These are phyloP conservation scores for Jaltomata sinuosa DNA, from an alignment of 257 asterid species.

Conservation along the genomic window DNA sequence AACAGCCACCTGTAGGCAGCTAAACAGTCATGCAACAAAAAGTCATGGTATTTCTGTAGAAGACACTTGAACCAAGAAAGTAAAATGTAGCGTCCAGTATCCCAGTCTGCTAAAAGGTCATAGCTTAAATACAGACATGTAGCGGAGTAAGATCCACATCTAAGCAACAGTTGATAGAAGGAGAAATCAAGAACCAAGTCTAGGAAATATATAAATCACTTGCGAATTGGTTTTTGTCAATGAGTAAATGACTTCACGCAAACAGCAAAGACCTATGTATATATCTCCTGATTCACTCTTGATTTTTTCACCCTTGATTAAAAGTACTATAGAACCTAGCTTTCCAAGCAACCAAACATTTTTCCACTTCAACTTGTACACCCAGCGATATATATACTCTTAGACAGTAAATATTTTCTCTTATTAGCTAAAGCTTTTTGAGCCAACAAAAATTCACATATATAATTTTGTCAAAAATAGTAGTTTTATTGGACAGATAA, in stretches of 20 bases:
- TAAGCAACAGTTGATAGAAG: neutral
- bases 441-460: neutral
- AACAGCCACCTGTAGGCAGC: constrained; percentile 35
- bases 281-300: neutral
- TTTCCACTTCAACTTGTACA: neutral
- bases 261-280: neutral
- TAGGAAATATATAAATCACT: neutral
- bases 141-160: neutral
- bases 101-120: neutral
- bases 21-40: neutral
- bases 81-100: neutral
- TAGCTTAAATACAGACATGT: neutral
- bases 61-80: neutral
- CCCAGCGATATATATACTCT: neutral
- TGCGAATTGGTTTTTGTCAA: neutral
- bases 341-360: neutral
- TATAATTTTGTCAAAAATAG: neutral
- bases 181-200: neutral
- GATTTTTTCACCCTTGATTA: neutral
- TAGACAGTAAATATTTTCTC: neutral
- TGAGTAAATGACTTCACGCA: neutral
- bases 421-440: neutral
- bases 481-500: neutral
- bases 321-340: neutral
- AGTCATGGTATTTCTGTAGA: neutral